These are phyloP conservation scores for Trametes cingulata DNA, from an alignment of 768 basidiomycete species.

Conservation along the genomic window DNA sequence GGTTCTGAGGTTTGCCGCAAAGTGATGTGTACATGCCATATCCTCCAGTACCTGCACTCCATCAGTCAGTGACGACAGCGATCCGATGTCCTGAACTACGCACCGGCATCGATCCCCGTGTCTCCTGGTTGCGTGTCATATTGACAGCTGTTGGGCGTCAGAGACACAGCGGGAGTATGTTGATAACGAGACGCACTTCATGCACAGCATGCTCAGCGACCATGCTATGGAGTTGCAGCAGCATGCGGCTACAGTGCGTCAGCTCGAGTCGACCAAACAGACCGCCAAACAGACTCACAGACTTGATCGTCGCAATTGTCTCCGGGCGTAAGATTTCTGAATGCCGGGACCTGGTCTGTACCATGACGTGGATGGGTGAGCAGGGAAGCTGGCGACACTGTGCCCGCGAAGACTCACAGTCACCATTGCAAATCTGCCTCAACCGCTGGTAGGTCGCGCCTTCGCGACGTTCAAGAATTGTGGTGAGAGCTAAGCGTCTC, in stretches of 20 bases:
- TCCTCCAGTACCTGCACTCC: constrained; percentile 6
- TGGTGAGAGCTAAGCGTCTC: neutral
- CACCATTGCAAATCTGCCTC: constrained; percentile 20
- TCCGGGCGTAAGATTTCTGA: constrained; percentile 15
- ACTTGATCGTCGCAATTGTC: constrained; percentile 24
- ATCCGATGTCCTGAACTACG: no score
- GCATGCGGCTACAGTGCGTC: constrained; percentile 8
- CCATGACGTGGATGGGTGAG: neutral
- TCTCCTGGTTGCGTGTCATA: neutral
- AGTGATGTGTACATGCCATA: constrained; percentile 2
- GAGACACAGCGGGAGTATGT: neutral
- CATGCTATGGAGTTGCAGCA: constrained; percentile 23
- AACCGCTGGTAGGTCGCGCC: constrained; percentile 20
- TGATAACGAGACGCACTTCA: constrained; percentile 15
- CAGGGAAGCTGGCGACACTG: neutral
- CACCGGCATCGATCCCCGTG: constrained; percentile 21
- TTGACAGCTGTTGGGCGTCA: constrained; percentile 16
- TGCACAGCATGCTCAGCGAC: constrained; percentile 24
- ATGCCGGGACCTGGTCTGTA: constrained; percentile 13
- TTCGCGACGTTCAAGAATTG: neutral
- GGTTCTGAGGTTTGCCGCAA: neutral
- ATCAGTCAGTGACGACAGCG: neutral
- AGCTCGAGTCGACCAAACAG: neutral
- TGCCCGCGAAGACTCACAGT: constrained; percentile 10
- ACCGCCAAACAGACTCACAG: constrained; percentile 2